Conservation (phyloP, 2,329 filamentous ascomycete species). For the Sporothrix inflata region DNA sequence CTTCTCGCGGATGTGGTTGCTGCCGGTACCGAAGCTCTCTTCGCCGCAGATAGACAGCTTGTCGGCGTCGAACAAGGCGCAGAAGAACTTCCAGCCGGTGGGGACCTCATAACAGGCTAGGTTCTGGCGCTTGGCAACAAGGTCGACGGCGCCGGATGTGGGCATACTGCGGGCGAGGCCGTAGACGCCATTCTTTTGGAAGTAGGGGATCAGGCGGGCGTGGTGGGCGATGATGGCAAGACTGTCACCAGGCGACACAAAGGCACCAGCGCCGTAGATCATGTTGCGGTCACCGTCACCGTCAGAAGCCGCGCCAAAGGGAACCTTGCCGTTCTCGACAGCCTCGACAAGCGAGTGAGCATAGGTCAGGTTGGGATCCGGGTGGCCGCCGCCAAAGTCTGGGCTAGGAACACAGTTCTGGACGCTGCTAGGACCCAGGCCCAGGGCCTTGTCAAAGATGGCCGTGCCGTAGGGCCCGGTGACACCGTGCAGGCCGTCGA, state of each 20-base stretch:
- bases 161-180: constrained; percentile 97
- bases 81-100: constrained; percentile 99
- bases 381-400: constrained; percentile 96
- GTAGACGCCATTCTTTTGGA: constrained; percentile 95
- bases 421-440: constrained; percentile 69
- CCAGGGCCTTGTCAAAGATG: constrained; percentile 94
- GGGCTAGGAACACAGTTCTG: constrained; percentile 93
- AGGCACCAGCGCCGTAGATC: constrained; percentile 97
- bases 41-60: constrained; percentile 99
- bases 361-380: constrained; percentile 96
- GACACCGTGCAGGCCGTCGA: constrained; percentile 91
- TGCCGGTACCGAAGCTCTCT: constrained; percentile 96
- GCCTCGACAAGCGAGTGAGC: constrained; percentile 92
- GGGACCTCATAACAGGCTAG: constrained; percentile 94
- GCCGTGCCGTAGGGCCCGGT: constrained; percentile 93
- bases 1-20: constrained; percentile 99
- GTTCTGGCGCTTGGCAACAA: constrained; percentile 92
- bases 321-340: constrained; percentile 87
- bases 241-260: constrained; percentile 96
- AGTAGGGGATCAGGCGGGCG: constrained; percentile 94
- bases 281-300: constrained; percentile 99
- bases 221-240: constrained; percentile 98
- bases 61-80: constrained; percentile 88
- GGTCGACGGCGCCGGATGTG: constrained; percentile 91
- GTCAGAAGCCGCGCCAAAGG: constrained; percentile 95